Conservation (phyloP, 495 filamentous ascomycete genomes). For the Xanthoparmelia taractica region DNA sequence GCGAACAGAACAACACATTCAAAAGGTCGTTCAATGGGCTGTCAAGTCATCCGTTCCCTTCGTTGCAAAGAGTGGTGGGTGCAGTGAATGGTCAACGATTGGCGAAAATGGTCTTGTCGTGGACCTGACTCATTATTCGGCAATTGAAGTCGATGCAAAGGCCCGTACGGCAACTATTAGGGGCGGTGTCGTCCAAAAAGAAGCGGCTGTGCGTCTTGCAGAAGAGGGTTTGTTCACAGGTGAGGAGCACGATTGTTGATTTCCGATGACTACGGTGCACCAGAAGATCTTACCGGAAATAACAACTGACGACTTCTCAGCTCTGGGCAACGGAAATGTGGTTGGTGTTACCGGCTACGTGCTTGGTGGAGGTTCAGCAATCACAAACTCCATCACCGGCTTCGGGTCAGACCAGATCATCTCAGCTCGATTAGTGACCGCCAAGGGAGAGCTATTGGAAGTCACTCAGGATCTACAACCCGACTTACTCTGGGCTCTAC, state of each 20-base stretch:
- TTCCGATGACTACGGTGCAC: too few relatives aligned
- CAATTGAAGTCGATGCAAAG: slow-evolving; percentile 23
- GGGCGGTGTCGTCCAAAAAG: slow-evolving; percentile 29
- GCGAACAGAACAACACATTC: too few relatives aligned
- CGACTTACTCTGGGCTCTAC: slow-evolving; percentile 36
- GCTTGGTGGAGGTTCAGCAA: slow-evolving; percentile 24
- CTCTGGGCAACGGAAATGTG: slow-evolving; percentile 29
- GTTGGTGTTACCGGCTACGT: slow-evolving; percentile 28
- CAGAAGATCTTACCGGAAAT: background rate
- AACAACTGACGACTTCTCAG: slow-evolving; percentile 16
- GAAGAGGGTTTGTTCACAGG: slow-evolving; percentile 24
- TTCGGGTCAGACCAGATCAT: slow-evolving; percentile 31
- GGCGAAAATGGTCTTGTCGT: slow-evolving; percentile 29
- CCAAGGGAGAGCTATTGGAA: slow-evolving; percentile 29
- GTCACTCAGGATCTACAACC: slow-evolving; percentile 25
- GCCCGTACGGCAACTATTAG: slow-evolving; percentile 25
- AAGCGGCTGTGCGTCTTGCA: slow-evolving; percentile 24
- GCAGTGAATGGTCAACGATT: slow-evolving; percentile 32
- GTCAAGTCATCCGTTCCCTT: slow-evolving; percentile 27
- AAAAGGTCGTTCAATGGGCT: slow-evolving; percentile 23
- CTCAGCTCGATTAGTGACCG: slow-evolving; percentile 28
- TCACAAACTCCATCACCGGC: slow-evolving; percentile 21
- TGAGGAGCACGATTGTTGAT: slow-evolving; percentile 9
- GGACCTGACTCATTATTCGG: slow-evolving; percentile 30
- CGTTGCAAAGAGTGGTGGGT: slow-evolving; percentile 29